A percentile compares a stretch with the other conserved stretches of the same genome.
phyloP scores from a whole-genome alignment of 352 stramenopile species.

The Phytophthora nicotianae region DNA sequence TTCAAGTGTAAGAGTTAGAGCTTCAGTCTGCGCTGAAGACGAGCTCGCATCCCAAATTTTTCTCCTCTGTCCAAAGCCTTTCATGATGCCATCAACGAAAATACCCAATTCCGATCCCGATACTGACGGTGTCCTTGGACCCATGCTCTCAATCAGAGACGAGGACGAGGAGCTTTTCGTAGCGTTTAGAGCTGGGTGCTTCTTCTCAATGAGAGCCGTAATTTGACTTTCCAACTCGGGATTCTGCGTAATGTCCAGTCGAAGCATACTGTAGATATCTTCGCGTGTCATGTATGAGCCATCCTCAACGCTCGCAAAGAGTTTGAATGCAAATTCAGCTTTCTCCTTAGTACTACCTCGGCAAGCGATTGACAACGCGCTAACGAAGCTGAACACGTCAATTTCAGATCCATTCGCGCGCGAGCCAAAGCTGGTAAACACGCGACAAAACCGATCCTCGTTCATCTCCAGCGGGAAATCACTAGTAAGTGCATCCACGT shows the following conservation, averaged over 20 bases:
- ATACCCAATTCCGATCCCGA: constrained; percentile 80
- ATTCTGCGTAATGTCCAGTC: constrained; percentile 82
- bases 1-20: constrained; percentile 58
- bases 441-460: constrained; percentile 72
- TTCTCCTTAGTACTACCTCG: constrained; percentile 76
- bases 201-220: constrained; percentile 65
- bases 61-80: constrained; percentile 52
- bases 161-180: constrained; percentile 59
- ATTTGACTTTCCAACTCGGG: constrained; percentile 70
- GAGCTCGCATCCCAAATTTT: constrained; percentile 36
- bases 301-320: constrained; percentile 67
- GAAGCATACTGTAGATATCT: constrained; percentile 85
- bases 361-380: constrained; percentile 77
- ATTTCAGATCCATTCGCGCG: constrained; percentile 82
- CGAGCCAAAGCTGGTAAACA: constrained; percentile 82
- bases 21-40: constrained; percentile 34
- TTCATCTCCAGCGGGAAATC: constrained; percentile 89
- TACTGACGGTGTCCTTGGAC: constrained; percentile 68
- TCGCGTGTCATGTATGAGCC: constrained; percentile 72
- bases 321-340: constrained; percentile 76
- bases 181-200: constrained; percentile 45
- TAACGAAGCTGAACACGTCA: constrained; percentile 89
- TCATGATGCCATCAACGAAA: constrained; percentile 81
- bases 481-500: constrained; percentile 76
- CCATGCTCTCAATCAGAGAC: constrained; percentile 59